These are phyloP conservation scores for Puya raimondii DNA, from an alignment of 176 grass and related monocot genomes.

Conservation along the genomic window DNA sequence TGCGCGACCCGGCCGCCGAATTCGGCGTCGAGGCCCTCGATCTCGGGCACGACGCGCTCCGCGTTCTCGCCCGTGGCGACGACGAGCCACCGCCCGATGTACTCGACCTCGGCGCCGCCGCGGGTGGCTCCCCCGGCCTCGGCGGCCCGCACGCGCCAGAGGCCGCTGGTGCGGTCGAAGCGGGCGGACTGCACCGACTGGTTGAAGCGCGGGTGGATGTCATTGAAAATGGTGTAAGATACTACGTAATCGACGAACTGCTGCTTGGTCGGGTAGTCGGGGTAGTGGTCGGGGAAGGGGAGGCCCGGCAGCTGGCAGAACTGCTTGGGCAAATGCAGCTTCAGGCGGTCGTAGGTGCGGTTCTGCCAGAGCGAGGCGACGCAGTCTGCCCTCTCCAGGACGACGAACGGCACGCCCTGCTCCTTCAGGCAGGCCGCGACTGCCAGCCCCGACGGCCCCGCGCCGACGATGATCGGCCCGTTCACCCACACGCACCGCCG, in stretches of 20 bases:
- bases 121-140: constrained; percentile 12
- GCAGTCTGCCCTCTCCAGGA: constrained; percentile 68
- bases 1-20: constrained; percentile 40
- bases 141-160: constrained; percentile 44
- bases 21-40: constrained; percentile 27
- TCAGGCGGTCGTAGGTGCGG: constrained; percentile 59
- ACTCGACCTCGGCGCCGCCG: constrained; percentile 26
- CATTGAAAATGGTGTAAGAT: constrained; percentile 30
- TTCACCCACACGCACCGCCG: constrained; percentile 50
- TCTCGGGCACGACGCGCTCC: constrained; percentile 41
- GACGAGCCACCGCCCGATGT: constrained; percentile 75
- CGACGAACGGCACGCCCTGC: constrained; percentile 35
- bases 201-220: constrained; percentile 44
- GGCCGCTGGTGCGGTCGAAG: constrained; percentile 30
- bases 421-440: constrained; percentile 44
- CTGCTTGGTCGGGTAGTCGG: constrained; percentile 47
- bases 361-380: constrained; percentile 76
- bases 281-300: constrained; percentile 51
- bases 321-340: constrained; percentile 59
- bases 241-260: constrained; percentile 73
- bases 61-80: constrained; percentile 85
- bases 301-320: constrained; percentile 67
- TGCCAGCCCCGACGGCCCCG: constrained; percentile 59
- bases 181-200: constrained; percentile 52
- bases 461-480: constrained; percentile 74